Evolutionary conservation across 2,329 filamentous ascomycete species (phyloP).

Genomic region (Colletotrichum australisinense): DNA sequence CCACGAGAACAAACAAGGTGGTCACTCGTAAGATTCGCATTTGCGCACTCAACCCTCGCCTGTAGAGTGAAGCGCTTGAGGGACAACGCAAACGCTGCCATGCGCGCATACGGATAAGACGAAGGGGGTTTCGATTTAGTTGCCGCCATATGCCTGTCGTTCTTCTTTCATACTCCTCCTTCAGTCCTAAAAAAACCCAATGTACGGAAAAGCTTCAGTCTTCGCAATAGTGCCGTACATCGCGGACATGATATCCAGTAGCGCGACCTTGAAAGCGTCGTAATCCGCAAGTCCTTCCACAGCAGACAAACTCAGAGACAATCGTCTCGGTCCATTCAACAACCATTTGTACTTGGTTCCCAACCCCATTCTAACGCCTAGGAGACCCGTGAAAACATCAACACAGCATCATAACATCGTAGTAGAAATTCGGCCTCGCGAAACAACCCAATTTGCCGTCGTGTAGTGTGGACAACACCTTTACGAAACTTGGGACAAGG

Average conservation of each 20-base stretch:
- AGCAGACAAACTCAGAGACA: conserved; percentile 16
- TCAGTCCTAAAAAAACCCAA: conserved; percentile 7
- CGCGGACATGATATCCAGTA: not conserved
- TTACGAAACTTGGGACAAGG: conserved; percentile 24
- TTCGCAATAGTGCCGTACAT: conserved; percentile 12
- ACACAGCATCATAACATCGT: conserved; percentile 36
- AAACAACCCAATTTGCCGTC: conserved; percentile 32
- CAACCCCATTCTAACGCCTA: conserved; percentile 26
- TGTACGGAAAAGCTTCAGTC: conserved; percentile 26
- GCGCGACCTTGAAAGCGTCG: conserved; percentile 2
- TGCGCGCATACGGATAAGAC: not conserved
- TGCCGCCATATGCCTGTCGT: not conserved
- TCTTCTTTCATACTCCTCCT: conserved; percentile 10
- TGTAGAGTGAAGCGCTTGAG: not conserved
- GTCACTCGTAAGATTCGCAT: not conserved
- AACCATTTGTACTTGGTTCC: conserved; percentile 30
- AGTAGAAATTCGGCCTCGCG: conserved; percentile 22
- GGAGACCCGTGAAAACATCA: conserved; percentile 31
- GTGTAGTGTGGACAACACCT: conserved; percentile 15
- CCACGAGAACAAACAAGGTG: not conserved
- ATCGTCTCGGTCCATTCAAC: conserved; percentile 17
- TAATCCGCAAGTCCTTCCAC: not conserved
- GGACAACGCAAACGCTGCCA: not conserved
- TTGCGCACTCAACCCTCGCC: not conserved
- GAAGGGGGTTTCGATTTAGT: conserved; percentile 16